Evolutionary conservation across 805 yeast species (phyloP).

Genomic region (Phaffomyces antillensis): DNA sequence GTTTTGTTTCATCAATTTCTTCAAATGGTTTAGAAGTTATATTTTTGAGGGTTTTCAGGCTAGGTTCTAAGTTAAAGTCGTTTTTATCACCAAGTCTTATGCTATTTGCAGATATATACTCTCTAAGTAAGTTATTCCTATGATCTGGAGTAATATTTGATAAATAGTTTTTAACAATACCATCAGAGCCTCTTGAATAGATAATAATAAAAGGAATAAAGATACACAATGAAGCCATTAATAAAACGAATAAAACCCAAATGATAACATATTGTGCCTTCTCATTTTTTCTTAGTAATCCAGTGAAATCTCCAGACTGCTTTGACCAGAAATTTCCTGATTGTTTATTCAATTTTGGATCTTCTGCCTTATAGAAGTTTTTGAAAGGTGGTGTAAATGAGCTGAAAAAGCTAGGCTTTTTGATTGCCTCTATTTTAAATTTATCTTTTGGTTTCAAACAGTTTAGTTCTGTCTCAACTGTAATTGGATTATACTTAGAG

Average conservation of each 20-base stretch:
- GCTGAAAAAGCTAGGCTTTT: neutral
- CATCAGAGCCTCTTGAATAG: conserved; percentile 27
- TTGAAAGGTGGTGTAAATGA: conserved; percentile 7
- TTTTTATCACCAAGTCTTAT: neutral
- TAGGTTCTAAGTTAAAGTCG: neutral
- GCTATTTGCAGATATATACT: neutral
- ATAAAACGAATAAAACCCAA: conserved; percentile 15
- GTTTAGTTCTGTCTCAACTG: conserved; percentile 11
- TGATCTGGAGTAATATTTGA: conserved; percentile 19
- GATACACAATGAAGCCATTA: conserved; percentile 12
- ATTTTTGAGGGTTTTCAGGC: no score
- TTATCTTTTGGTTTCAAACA: conserved; percentile 3
- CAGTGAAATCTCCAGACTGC: conserved; percentile 1
- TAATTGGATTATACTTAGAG: conserved; percentile 2
- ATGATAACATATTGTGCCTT: conserved; percentile 7
- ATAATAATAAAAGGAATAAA: conserved; percentile 20
- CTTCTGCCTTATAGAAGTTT: conserved; percentile 14
- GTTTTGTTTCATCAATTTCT: neutral
- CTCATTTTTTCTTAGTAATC: neutral
- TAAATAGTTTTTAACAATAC: conserved; percentile 24
- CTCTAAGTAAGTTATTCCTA: conserved; percentile 16
- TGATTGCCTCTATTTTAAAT: neutral
- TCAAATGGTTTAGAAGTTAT: neutral
- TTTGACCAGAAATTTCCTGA: conserved; percentile 6
- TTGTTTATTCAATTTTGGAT: conserved; percentile 8